phyloP scores from a whole-genome alignment of 371 early-diverging fungal genomes.

The Synchytrium microbalum region DNA sequence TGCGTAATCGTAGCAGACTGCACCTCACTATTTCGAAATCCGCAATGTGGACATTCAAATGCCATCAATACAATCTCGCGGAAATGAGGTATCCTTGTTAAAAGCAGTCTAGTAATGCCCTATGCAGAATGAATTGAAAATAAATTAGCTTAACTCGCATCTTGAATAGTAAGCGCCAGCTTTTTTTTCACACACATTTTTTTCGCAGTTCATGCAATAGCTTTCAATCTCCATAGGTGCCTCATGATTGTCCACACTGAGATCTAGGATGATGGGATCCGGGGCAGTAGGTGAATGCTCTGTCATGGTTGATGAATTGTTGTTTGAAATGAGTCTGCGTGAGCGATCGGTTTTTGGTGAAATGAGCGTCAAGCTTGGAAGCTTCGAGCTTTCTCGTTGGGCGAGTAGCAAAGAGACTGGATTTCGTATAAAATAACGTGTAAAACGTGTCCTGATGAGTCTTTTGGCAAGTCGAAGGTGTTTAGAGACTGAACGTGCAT shows the following conservation, averaged over 20 bases:
- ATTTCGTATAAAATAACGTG: too few species aligned
- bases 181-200: constrained; percentile 52
- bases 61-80: constrained; percentile 85
- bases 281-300: constrained; percentile 1
- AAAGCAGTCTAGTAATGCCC: constrained; percentile 77
- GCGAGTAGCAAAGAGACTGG: too few species aligned
- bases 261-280: constrained; percentile 11
- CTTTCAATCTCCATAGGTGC: constrained; percentile 73
- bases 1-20: constrained; percentile 76
- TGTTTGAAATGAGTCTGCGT: background rate
- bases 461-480: too few species aligned
- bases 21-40: constrained; percentile 79
- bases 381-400: too few species aligned
- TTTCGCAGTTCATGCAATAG: constrained; percentile 82
- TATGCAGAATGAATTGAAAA: constrained; percentile 17
- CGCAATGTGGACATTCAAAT: constrained; percentile 91
- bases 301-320: background rate
- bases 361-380: background rate
- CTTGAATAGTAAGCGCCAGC: too few species aligned
- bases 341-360: background rate
- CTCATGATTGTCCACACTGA: constrained; percentile 22
- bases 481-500: too few species aligned
- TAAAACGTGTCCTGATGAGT: too few species aligned
- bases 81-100: constrained; percentile 91
- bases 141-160: background rate